Evolutionary conservation across 1,139 yeast species (phyloP), one percentile per base, ranked within the genome.

Genomic region (Kodamaea suecica): DNA sequence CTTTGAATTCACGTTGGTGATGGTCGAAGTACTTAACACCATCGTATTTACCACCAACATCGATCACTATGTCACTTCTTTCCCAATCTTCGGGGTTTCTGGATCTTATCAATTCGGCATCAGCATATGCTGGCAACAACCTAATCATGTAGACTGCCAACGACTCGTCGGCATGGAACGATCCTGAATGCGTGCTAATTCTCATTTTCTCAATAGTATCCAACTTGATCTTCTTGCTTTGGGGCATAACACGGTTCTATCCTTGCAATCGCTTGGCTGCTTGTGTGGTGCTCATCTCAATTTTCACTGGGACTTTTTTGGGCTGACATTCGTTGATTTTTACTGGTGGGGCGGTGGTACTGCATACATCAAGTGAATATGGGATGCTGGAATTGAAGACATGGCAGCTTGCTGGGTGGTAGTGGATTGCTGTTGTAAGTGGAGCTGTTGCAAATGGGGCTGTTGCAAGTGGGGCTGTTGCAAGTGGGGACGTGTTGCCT

Each of bases 161-260:
- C n/a, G 95, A 82, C 60, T 92, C 98, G 61, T 92, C 98, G 14
- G 98, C 97, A 54, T 92, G 98, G 71, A 92, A 92, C 0, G 90
- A 76, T 6, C 98, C 98, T 30, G 94, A 85, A 55, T 88, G 97
- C 11, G 97, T 90, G 52, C 96, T 90, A 42, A 90, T 84, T 31
- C 41, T 44, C 47, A 44, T 42, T 17, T 16, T 35, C 7, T 24
- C 29, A 27, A 15, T 41, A 14, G 10, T 36, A 10, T 43, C 42
- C 26, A 44, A 36, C 41, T 53, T 56, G 27, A 48, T 49, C 38
- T 53, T 54, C 45, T 56, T 56, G 17, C 15, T 25, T 9, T 19
- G 21, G 6, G 21, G 21, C 21, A 19, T 19, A 19, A 6, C 9
- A 19, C 21, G 6, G 21, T n/a, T n/a, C n/a, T n/a, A n/a, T n/a